phyloP scores from a whole-genome alignment of 176 grass and related monocot genomes.

The Poa pratensis region DNA sequence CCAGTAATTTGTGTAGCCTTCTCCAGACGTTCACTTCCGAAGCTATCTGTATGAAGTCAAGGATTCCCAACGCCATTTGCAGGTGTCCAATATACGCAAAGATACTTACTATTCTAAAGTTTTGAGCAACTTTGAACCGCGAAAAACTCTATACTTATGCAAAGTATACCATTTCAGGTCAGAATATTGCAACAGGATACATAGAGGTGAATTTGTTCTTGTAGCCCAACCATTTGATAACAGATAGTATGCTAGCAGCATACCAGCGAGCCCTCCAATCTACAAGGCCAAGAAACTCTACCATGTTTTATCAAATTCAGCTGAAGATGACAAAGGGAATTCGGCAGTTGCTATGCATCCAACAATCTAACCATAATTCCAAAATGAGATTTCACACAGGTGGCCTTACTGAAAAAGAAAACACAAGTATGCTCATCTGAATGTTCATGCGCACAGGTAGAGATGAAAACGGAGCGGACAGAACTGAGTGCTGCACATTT shows the following conservation, averaged over 20 bases:
- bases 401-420: slow-evolving; percentile 33
- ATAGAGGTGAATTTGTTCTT: slow-evolving; percentile 80
- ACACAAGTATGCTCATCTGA: neutral
- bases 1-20: slow-evolving; percentile 60
- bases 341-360: slow-evolving; percentile 15
- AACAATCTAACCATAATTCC: slow-evolving; percentile 7
- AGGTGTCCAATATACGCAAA: slow-evolving; percentile 9
- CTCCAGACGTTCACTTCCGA: slow-evolving; percentile 66
- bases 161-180: slow-evolving; percentile 29
- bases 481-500: too few relatives aligned
- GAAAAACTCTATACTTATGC: slow-evolving; percentile 29
- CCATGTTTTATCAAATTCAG: slow-evolving; percentile 15
- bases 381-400: neutral
- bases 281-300: slow-evolving; percentile 44
- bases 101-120: neutral
- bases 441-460: neutral
- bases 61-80: slow-evolving; percentile 33
- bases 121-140: neutral
- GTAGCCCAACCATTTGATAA: slow-evolving; percentile 91
- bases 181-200: slow-evolving; percentile 67
- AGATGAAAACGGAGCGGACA: too few relatives aligned
- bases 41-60: slow-evolving; percentile 86
- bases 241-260: slow-evolving; percentile 90
- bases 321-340: neutral
- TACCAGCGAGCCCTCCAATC: slow-evolving; percentile 91